Evolutionary conservation across 345 rosid genomes (phyloP), one percentile per base, ranked within the genome.

Genomic region (Schrenkiella parvula): DNA sequence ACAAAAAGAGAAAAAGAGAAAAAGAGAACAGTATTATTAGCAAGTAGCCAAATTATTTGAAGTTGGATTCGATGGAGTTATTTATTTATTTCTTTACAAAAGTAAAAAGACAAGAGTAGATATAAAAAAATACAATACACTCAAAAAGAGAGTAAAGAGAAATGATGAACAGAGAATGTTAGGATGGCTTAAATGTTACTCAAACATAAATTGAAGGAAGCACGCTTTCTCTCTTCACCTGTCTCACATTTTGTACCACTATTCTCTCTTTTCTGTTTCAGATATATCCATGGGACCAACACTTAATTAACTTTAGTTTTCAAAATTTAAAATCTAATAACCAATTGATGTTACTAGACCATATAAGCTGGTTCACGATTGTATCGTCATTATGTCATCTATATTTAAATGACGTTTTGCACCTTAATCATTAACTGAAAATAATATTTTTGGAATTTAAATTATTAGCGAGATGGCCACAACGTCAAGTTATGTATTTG

Each of bases 401-500:
- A 11, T 58, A 58, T 12, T 34, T 51, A 55, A 39, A 19, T 35
- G 26, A 15, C 58, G 8, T 51, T 71, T 62, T 52, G 26, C 35
- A 31, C 28, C 37, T 52, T 63, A 51, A 72, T 39, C 48, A 46
- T 72, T 6, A 43, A 6, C 7, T 72, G 38, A 15, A 25, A 72
- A 29, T 7, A 15, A 35, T 60, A 31, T 34, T 0, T 29, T 32
- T 64, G 38, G 38, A 29, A 28, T 48, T 39, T 59, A 48, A n/a
- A 68, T 39, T 51, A 32, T n/a, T 11, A 60, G 48, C 41, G 23
- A 74, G 79, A 66, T 78, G 78, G 75, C 88, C 71, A 83, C 80
- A 74, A 79, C 93, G 88, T 88, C 74, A 92, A 88, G 95, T 88
- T 86, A 85, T 80, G 75, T 66, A 47, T 79, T 73, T 67, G 22